Evolutionary conservation across 2,329 filamentous ascomycete species (phyloP).

Genomic region (Aureobasidium lini): DNA sequence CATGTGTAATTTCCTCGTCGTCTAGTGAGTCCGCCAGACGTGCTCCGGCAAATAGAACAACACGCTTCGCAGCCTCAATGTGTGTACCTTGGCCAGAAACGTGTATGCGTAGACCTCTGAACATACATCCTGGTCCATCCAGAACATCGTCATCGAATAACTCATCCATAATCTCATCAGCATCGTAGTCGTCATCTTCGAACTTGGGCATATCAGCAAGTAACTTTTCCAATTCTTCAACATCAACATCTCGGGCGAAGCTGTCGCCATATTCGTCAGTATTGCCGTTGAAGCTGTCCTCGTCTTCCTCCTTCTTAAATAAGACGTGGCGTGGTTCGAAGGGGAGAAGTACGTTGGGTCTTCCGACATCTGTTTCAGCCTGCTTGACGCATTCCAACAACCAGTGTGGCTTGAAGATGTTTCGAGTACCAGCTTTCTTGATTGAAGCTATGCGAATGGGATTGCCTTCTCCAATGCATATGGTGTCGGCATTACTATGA

Average conservation of each 20-base stretch:
- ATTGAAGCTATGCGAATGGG: constrained; percentile 76
- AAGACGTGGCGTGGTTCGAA: constrained; percentile 65
- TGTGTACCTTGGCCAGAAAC: constrained; percentile 32
- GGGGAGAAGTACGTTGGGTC: constrained; percentile 55
- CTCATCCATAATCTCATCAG: constrained; percentile 34
- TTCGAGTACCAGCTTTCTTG: constrained; percentile 61
- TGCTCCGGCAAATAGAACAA: constrained; percentile 64
- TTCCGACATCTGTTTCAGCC: constrained; percentile 46
- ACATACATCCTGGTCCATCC: constrained; percentile 47
- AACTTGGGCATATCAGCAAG: constrained; percentile 45
- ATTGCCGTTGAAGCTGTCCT: constrained; percentile 50
- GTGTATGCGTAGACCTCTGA: constrained; percentile 40
- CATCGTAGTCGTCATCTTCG: constrained; percentile 39
- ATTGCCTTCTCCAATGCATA: constrained; percentile 72
- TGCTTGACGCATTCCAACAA: constrained; percentile 70
- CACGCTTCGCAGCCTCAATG: constrained; percentile 36
- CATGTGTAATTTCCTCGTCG: constrained; percentile 59
- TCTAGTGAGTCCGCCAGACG: constrained; percentile 44
- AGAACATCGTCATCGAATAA: constrained; percentile 52
- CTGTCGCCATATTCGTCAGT: constrained; percentile 77
- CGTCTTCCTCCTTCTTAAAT: constrained; percentile 53
- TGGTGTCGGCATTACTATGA: constrained; percentile 55
- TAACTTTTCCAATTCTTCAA: constrained; percentile 54
- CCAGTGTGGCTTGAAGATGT: constrained; percentile 76
- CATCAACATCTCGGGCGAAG: constrained; percentile 62